Evolutionary conservation across 345 rosid species (phyloP).

Genomic region (Ceriops tagal): DNA sequence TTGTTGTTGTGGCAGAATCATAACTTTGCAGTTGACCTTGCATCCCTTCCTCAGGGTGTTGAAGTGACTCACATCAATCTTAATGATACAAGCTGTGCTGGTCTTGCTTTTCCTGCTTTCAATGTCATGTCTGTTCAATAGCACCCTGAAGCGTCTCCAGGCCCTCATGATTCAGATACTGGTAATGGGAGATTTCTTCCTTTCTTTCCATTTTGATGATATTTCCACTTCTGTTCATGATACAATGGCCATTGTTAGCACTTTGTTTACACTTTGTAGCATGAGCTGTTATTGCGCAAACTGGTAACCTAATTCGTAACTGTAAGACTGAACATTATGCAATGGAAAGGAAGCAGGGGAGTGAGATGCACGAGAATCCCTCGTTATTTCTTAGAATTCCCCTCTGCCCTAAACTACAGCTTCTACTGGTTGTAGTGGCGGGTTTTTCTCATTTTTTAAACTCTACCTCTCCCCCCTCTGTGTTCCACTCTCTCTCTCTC

Average conservation of each 20-base stretch:
- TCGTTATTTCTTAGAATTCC: not conserved
- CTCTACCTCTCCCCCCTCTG: too few species aligned
- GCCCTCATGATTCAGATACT: conserved; percentile 89
- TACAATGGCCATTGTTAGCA: not conserved
- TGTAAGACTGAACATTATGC: not conserved
- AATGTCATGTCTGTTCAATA: conserved; percentile 88
- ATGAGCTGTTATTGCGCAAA: too few species aligned
- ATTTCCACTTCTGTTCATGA: not conserved
- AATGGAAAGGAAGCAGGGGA: not conserved
- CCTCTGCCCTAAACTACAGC: not conserved
- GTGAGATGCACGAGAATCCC: not conserved
- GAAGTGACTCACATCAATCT: conserved; percentile 93
- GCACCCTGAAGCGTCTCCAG: conserved; percentile 98
- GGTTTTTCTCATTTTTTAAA: not conserved
- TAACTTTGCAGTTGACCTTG: conserved; percentile 91
- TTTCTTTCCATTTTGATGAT: not conserved
- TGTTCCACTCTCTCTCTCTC: not conserved
- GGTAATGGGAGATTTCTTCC: conserved; percentile 31
- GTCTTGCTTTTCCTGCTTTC: conserved; percentile 73
- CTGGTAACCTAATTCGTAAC: too few species aligned
- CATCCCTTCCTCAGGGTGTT: conserved; percentile 79
- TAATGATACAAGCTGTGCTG: conserved; percentile 93
- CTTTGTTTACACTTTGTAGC: not conserved
- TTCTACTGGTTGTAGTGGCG: not conserved
- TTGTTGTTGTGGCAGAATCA: conserved; percentile 63